Percentiles rank a stretch among this genome's conserved stretches.
phyloP scores from a whole-genome alignment of 1,284 basidiomycete genomes.

The Athelia psychrophila region DNA sequence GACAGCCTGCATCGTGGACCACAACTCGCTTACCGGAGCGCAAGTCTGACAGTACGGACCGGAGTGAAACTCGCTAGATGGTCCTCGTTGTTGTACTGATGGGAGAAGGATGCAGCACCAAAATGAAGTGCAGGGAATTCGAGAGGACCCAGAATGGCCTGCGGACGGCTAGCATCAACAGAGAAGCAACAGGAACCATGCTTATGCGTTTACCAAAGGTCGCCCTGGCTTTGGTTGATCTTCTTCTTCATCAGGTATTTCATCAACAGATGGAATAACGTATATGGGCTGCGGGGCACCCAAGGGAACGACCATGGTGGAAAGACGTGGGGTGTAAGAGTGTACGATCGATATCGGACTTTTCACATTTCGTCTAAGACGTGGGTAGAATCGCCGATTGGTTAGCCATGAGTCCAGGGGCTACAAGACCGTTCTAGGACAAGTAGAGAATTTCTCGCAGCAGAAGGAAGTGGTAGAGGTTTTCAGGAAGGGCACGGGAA shows the following conservation, averaged over 20 bases:
- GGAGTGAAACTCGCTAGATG: conserved; percentile 59
- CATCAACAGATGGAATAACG: conserved; percentile 33
- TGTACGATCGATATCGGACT: too few relatives aligned
- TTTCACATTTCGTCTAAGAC: too few relatives aligned
- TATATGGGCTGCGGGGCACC: conserved; percentile 40
- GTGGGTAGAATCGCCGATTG: too few relatives aligned
- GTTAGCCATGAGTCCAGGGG: conserved; percentile 3
- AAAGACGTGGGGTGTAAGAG: too few relatives aligned
- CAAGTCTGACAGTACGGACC: conserved; percentile 73
- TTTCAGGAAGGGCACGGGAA: too few relatives aligned
- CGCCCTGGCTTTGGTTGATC: conserved; percentile 48
- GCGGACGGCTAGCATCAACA: not conserved
- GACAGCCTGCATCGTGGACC: not conserved
- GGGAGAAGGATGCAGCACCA: conserved; percentile 73
- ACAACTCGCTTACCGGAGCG: conserved; percentile 55
- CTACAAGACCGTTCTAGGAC: not conserved
- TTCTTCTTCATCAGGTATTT: conserved; percentile 45
- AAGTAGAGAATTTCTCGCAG: too few relatives aligned
- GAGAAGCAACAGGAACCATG: conserved; percentile 4
- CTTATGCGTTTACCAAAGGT: conserved; percentile 6
- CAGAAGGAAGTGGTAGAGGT: too few relatives aligned
- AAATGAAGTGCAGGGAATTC: conserved; percentile 54
- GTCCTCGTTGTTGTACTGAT: conserved; percentile 69
- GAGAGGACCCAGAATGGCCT: conserved; percentile 27
- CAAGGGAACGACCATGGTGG: conserved; percentile 38